phyloP scores from a whole-genome alignment of 306 rosid genomes.

The Phaseolus lunatus region DNA sequence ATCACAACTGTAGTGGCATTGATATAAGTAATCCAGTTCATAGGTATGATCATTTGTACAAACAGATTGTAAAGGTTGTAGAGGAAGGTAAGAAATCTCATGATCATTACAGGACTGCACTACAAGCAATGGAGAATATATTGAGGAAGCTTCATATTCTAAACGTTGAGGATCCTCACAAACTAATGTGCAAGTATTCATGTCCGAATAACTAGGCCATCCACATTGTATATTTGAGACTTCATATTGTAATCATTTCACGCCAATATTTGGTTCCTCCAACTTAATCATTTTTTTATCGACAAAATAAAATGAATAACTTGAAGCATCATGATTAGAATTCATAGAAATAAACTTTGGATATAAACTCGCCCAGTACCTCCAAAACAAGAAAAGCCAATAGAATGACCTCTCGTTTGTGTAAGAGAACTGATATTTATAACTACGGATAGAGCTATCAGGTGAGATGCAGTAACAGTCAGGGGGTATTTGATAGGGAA shows the following conservation, averaged over 20 bases:
- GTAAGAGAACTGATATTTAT: not conserved
- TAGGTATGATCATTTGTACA: conserved; percentile 67
- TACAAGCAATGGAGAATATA: conserved; percentile 58
- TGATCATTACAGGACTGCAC: conserved; percentile 52
- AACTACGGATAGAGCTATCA: too few species aligned
- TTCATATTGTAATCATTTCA: not conserved
- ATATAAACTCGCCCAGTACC: not conserved
- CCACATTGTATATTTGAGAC: not conserved
- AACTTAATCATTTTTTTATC: too few species aligned
- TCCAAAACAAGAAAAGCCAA: not conserved
- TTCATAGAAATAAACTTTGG: not conserved
- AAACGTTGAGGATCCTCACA: conserved; percentile 39
- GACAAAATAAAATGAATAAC: too few species aligned
- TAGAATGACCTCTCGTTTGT: not conserved
- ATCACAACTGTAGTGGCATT: conserved; percentile 54
- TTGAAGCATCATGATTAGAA: not conserved
- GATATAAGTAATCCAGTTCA: conserved; percentile 66
- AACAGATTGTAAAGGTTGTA: conserved; percentile 68
- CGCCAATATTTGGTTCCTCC: not conserved
- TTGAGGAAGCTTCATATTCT: conserved; percentile 62
- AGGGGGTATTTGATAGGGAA: too few species aligned
- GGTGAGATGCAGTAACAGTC: not conserved
- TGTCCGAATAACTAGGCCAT: conserved; percentile 6
- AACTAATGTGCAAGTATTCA: conserved; percentile 20
- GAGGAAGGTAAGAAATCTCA: conserved; percentile 76